Conservation (phyloP, 805 yeast species). For the Ogataea nitratoaversa region DNA sequence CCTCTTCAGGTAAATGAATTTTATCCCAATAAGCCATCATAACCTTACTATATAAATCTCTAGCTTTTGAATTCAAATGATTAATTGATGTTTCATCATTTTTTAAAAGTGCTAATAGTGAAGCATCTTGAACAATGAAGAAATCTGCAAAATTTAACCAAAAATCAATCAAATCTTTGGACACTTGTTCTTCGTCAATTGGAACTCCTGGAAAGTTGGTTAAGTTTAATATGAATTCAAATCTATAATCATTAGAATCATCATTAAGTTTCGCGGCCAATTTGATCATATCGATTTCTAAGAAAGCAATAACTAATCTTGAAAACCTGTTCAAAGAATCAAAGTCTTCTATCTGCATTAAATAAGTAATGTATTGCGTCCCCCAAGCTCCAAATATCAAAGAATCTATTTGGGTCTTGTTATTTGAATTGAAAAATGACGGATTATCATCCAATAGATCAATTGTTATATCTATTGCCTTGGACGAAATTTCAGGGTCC, state of each 20-base stretch:
- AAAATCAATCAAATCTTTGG: slow-evolving; percentile 53
- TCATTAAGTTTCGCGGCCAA: slow-evolving; percentile 38
- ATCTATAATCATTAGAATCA: slow-evolving; percentile 34
- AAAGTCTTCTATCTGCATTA: slow-evolving; percentile 29
- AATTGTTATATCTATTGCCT: slow-evolving; percentile 33
- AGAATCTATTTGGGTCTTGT: slow-evolving; percentile 28
- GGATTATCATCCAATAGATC: slow-evolving; percentile 47
- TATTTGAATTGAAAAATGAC: slow-evolving; percentile 31
- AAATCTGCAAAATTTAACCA: slow-evolving; percentile 67
- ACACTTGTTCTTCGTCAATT: slow-evolving; percentile 53
- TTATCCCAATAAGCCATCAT: slow-evolving; percentile 68
- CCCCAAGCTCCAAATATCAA: slow-evolving; percentile 47
- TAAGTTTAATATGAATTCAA: slow-evolving; percentile 47
- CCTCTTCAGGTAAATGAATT: slow-evolving; percentile 42
- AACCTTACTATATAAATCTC: slow-evolving; percentile 44
- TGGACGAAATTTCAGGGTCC: slow-evolving; percentile 14
- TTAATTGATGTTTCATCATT: slow-evolving; percentile 29
- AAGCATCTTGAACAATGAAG: slow-evolving; percentile 46
- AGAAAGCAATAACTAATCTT: slow-evolving; percentile 40
- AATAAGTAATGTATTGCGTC: slow-evolving; percentile 29
- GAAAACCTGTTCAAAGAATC: slow-evolving; percentile 41
- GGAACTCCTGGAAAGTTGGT: slow-evolving; percentile 58
- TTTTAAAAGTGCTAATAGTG: slow-evolving; percentile 28
- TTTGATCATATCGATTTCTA: slow-evolving; percentile 43
- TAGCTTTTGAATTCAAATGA: slow-evolving; percentile 30